Evolutionary conservation across 2,329 filamentous ascomycete species (phyloP).

Genomic region (Colletotrichum sansevieriae): DNA sequence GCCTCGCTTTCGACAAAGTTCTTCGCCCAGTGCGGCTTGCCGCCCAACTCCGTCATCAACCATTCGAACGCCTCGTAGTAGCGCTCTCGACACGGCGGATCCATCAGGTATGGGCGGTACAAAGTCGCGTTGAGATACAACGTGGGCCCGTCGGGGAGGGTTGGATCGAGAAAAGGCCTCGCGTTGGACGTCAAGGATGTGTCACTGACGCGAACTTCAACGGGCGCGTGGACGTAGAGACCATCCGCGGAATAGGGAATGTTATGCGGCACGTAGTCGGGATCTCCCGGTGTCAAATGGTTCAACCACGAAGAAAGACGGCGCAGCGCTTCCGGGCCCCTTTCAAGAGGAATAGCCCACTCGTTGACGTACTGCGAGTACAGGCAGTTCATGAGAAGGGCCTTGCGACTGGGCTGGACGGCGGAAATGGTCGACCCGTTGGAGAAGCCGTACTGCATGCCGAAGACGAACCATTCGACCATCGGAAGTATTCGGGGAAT

Average conservation of each 20-base stretch:
- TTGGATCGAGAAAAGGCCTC: conserved; percentile 76
- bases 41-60: conserved; percentile 88
- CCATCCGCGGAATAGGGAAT: conserved; percentile 87
- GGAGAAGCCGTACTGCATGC: conserved; percentile 95
- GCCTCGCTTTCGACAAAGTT: conserved; percentile 77
- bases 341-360: conserved; percentile 90
- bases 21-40: conserved; percentile 92
- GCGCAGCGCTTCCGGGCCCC: conserved; percentile 87
- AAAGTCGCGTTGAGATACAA: conserved; percentile 92
- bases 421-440: conserved; percentile 77
- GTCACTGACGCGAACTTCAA: conserved; percentile 90
- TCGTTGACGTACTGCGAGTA: conserved; percentile 99
- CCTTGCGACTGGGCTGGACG: conserved; percentile 82
- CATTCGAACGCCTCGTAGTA: conserved; percentile 95
- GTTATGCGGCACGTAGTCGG: conserved; percentile 71
- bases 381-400: conserved; percentile 94
- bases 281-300: conserved; percentile 70
- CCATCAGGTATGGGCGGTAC: conserved; percentile 83
- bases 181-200: conserved; percentile 60
- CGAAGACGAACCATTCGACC: conserved; percentile 97
- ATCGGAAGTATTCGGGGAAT: conserved; percentile 84
- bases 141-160: conserved; percentile 75
- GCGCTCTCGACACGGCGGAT: conserved; percentile 80
- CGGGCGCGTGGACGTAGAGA: conserved; percentile 88
- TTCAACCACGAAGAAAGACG: conserved; percentile 90